phyloP scores from a whole-genome alignment of 2,329 filamentous ascomycete genomes.

The Curvularia verruculosa region DNA sequence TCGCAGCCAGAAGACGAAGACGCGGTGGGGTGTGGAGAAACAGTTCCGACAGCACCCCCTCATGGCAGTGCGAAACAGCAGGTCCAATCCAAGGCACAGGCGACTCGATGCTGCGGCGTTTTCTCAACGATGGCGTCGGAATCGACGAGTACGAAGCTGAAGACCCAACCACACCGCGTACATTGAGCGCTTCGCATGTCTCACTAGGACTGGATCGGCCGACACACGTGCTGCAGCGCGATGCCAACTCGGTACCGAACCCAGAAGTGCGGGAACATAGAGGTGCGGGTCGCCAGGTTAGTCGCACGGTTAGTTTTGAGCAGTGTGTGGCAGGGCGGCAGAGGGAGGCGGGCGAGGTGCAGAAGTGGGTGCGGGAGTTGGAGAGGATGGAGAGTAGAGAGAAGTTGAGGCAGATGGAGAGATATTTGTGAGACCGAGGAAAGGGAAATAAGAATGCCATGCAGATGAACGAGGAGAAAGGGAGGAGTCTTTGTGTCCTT shows the following conservation, averaged over 20 bases:
- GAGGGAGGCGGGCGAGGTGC: slow-evolving; percentile 3
- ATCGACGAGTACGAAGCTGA: background rate
- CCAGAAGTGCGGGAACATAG: background rate
- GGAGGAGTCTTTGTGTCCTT: background rate
- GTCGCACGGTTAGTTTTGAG: background rate
- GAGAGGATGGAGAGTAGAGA: slow-evolving; percentile 18
- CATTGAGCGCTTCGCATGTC: background rate
- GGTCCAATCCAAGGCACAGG: background rate
- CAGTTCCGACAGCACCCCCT: background rate
- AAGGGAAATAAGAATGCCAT: background rate
- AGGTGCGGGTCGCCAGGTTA: background rate
- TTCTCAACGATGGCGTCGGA: background rate
- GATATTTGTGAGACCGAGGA: background rate
- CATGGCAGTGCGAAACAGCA: background rate
- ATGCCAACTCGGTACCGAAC: background rate
- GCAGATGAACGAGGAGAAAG: background rate
- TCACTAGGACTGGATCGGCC: background rate
- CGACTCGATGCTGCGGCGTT: background rate
- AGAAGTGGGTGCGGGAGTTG: slow-evolving; percentile 19
- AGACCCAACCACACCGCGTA: background rate
- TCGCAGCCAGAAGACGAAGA: too few species aligned
- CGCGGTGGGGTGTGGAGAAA: background rate
- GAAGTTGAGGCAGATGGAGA: slow-evolving; percentile 10
- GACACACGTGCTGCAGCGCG: background rate
- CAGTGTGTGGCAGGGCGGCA: background rate